Evolutionary conservation across 176 grass and related monocot genomes (phyloP).

Genomic region (Avena insularis): DNA sequence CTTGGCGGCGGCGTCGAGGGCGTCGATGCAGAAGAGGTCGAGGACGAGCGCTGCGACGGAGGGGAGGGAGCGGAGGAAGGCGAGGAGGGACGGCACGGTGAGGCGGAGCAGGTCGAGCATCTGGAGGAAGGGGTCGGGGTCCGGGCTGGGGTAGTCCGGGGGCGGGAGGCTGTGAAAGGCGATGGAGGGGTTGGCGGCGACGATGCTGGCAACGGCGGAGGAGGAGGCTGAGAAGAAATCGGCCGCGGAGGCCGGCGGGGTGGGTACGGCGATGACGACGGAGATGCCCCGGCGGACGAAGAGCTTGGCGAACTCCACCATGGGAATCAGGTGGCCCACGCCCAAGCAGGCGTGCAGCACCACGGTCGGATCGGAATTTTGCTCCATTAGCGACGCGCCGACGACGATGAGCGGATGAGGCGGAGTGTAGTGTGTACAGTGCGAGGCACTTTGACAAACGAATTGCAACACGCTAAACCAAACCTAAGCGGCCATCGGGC

Average conservation of each 20-base stretch:
- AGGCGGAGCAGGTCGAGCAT: conserved; percentile 50
- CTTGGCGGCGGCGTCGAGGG: conserved; percentile 44
- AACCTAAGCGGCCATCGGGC: no score
- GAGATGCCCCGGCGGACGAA: conserved; percentile 43
- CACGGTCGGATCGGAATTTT: not conserved
- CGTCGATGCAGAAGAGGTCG: conserved; percentile 59
- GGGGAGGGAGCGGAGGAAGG: conserved; percentile 50
- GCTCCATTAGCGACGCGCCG: not conserved
- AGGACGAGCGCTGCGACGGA: conserved; percentile 53
- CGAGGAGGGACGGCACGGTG: conserved; percentile 28
- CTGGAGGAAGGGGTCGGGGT: conserved; percentile 28
- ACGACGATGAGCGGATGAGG: not conserved
- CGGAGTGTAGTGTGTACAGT: no score
- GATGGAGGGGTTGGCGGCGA: conserved; percentile 46
- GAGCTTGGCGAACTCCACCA: conserved; percentile 70
- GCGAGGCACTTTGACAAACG: no score
- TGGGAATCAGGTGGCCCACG: conserved; percentile 62
- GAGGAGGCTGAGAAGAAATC: conserved; percentile 31
- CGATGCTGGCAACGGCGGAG: conserved; percentile 8
- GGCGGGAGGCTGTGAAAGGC: conserved; percentile 49
- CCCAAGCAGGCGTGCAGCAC: conserved; percentile 24
- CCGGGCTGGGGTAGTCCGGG: conserved; percentile 19
- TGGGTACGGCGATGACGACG: conserved; percentile 48
- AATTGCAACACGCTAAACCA: no score
- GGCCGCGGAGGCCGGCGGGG: conserved; percentile 30